Evolutionary conservation across 345 rosid genomes (phyloP).

Genomic region (Aquilaria malaccensis): DNA sequence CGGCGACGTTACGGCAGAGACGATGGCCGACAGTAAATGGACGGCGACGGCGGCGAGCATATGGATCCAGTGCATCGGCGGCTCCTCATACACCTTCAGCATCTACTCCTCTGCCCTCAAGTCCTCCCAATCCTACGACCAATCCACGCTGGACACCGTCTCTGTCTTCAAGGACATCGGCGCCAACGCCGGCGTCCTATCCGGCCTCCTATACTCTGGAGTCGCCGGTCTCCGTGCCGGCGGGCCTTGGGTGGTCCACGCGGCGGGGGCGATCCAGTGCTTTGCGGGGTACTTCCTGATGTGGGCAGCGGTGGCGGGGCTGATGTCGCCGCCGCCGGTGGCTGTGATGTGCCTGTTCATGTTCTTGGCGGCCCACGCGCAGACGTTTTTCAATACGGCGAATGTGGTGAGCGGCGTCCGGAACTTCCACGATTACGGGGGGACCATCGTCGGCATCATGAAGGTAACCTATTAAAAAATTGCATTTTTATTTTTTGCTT

Average conservation of each 20-base stretch:
- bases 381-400: slow-evolving; percentile 41
- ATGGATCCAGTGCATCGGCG: slow-evolving; percentile 67
- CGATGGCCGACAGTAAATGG: slow-evolving; percentile 27
- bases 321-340: slow-evolving; percentile 36
- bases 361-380: slow-evolving; percentile 30
- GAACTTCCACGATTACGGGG: slow-evolving; percentile 36
- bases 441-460: slow-evolving; percentile 43
- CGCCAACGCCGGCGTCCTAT: slow-evolving; percentile 46
- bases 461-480: slow-evolving; percentile 18
- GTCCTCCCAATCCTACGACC: slow-evolving; percentile 54
- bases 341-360: slow-evolving; percentile 43
- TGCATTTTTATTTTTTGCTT: no score
- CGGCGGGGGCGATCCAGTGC: slow-evolving; percentile 44
- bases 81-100: slow-evolving; percentile 65
- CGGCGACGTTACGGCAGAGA: no score
- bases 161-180: slow-evolving; percentile 73
- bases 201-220: slow-evolving; percentile 53
- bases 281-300: slow-evolving; percentile 56
- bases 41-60: slow-evolving; percentile 55
- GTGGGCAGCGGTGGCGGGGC: slow-evolving; percentile 56
- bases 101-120: slow-evolving; percentile 59
- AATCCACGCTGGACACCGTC: slow-evolving; percentile 67
- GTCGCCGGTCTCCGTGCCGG: slow-evolving; percentile 13
- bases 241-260: slow-evolving; percentile 64
- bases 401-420: slow-evolving; percentile 35